Evolutionary conservation across 2,329 filamentous ascomycete species (phyloP).

Genomic region (Arthrinium puccinioides): DNA sequence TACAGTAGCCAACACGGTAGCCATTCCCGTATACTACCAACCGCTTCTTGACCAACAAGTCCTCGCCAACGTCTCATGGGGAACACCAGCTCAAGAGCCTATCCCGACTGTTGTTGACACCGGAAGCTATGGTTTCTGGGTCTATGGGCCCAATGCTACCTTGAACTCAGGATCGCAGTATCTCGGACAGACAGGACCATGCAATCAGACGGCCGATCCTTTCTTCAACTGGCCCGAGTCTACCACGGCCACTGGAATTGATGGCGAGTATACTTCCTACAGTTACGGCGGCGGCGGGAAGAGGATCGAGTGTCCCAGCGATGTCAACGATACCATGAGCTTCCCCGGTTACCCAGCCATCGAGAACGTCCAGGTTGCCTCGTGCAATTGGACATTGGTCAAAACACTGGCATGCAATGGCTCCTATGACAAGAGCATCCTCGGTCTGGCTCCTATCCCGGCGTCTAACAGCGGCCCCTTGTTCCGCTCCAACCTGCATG

Average conservation of each 20-base stretch:
- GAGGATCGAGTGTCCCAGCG: constrained; percentile 1
- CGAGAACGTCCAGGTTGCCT: constrained; percentile 2
- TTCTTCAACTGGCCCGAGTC: constrained; percentile 4
- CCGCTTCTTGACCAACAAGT: constrained; percentile 1
- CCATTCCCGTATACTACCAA: constrained; percentile 4
- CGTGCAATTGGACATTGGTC: constrained; percentile 2
- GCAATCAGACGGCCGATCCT: constrained; percentile 1
- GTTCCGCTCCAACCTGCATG: neutral
- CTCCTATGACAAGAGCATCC: constrained; percentile 5
- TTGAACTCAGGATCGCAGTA: constrained; percentile 6
- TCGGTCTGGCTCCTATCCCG: constrained; percentile 2
- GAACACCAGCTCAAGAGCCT: neutral
- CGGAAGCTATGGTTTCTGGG: constrained; percentile 5
- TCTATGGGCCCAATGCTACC: constrained; percentile 1
- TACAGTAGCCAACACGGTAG: constrained; percentile 3
- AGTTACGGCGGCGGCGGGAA: constrained; percentile 4
- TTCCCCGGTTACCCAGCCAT: constrained; percentile 4
- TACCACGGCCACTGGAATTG: neutral
- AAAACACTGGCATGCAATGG: neutral
- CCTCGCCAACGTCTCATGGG: constrained; percentile 6
- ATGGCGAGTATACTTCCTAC: neutral
- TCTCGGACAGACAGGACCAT: constrained; percentile 2
- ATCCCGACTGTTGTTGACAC: constrained; percentile 5
- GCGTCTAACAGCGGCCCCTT: neutral
- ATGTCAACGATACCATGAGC: constrained; percentile 4